phyloP scores from a whole-genome alignment of 2,329 filamentous ascomycete species.

The Fusarium sp. region DNA sequence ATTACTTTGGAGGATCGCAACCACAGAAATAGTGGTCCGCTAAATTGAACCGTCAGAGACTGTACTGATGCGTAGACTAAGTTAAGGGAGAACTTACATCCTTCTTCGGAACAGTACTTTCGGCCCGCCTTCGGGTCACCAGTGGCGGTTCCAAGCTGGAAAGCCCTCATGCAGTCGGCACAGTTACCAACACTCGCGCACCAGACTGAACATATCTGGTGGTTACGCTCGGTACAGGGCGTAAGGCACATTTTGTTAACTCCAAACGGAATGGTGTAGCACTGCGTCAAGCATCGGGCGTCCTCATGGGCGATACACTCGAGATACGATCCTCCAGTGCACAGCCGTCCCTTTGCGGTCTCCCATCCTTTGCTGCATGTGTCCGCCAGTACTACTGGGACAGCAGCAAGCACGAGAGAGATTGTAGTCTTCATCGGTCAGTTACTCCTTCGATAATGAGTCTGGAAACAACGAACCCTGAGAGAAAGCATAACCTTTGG shows the following conservation, averaged over 20 bases:
- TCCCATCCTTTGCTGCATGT: background rate
- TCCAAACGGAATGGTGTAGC: too few species aligned
- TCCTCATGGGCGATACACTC: rapidly evolving
- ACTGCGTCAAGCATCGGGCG: background rate
- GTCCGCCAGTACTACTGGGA: background rate
- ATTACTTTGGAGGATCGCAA: background rate
- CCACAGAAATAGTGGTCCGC: background rate
- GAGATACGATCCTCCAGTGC: background rate
- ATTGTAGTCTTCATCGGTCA: background rate
- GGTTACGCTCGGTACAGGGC: too few species aligned
- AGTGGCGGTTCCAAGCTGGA: background rate
- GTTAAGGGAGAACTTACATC: background rate
- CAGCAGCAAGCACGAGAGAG: background rate
- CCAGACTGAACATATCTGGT: background rate
- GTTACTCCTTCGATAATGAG: background rate
- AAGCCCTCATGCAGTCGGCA: background rate
- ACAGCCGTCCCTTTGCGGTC: background rate
- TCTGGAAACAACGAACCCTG: background rate
- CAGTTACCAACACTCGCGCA: background rate
- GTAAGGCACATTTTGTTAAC: too few species aligned
- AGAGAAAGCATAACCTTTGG: background rate
- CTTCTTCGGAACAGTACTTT: background rate
- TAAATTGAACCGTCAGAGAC: background rate
- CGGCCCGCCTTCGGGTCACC: background rate
- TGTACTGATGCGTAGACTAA: background rate